Evolutionary conservation across 768 basidiomycete genomes (phyloP).

Genomic region (Lentinula detonsa): DNA sequence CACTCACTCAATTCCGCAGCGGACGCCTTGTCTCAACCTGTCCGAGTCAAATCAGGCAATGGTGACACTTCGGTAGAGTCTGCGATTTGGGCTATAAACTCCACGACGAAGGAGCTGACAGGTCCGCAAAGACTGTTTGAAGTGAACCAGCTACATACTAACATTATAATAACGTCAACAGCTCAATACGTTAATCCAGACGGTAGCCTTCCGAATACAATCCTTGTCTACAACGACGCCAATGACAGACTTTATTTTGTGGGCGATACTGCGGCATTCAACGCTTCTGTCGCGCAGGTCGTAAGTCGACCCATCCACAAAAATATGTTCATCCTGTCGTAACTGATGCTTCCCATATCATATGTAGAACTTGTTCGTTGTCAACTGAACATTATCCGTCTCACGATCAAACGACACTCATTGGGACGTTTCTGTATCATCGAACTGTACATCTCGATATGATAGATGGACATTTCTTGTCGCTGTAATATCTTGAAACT

Average conservation of each 20-base stretch:
- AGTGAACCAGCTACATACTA: neutral
- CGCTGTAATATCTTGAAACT: neutral
- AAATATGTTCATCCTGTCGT: too few species aligned
- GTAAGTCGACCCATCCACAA: constrained; percentile 19
- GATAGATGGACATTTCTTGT: neutral
- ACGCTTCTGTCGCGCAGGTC: constrained; percentile 24
- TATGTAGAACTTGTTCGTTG: neutral
- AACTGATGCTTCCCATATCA: neutral
- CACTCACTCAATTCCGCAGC: constrained; percentile 17
- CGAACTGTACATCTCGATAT: neutral
- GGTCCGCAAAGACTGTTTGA: constrained; percentile 17
- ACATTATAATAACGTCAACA: constrained; percentile 11
- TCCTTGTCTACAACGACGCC: constrained; percentile 31
- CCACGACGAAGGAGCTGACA: constrained; percentile 29
- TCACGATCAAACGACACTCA: neutral
- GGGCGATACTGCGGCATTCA: constrained; percentile 35
- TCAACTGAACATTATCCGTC: neutral
- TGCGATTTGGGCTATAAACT: constrained; percentile 39
- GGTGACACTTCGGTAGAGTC: constrained; percentile 27
- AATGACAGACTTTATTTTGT: constrained; percentile 37
- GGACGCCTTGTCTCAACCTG: constrained; percentile 24
- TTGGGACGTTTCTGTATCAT: neutral
- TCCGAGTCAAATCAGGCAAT: constrained; percentile 8
- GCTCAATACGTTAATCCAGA: constrained; percentile 43
- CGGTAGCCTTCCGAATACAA: constrained; percentile 28